Evolutionary conservation across 2,329 filamentous ascomycete genomes (phyloP).

Genomic region (Lecanosticta acicola): DNA sequence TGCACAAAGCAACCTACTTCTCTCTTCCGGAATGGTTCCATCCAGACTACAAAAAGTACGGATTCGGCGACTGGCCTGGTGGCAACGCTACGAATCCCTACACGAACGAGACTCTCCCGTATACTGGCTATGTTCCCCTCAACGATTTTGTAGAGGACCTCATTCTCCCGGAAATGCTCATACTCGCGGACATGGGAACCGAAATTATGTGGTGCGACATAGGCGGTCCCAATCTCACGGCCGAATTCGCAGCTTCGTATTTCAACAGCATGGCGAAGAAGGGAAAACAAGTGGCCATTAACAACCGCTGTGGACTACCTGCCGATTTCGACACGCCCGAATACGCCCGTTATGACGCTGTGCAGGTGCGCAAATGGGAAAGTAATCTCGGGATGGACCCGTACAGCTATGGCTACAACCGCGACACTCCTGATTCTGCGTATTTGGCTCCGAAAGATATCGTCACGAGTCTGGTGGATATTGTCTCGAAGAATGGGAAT

Average conservation of each 20-base stretch:
- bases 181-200: constrained; percentile 38
- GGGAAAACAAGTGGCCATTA: constrained; percentile 49
- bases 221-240: constrained; percentile 41
- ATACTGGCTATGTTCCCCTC: constrained; percentile 42
- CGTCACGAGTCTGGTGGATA: constrained; percentile 26
- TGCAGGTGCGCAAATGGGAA: constrained; percentile 55
- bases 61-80: constrained; percentile 37
- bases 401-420: constrained; percentile 55
- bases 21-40: constrained; percentile 45
- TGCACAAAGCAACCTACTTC: constrained; percentile 43
- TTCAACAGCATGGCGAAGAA: constrained; percentile 38
- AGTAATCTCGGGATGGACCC: constrained; percentile 56
- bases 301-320: constrained; percentile 52
- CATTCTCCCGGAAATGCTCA: constrained; percentile 42
- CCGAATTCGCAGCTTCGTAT: constrained; percentile 39
- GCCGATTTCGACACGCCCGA: constrained; percentile 59
- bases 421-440: constrained; percentile 42
- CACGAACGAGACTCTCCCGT: constrained; percentile 39
- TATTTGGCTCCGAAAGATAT: constrained; percentile 25
- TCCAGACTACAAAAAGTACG: constrained; percentile 39
- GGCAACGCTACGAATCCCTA: constrained; percentile 43
- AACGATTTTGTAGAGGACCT: constrained; percentile 39
- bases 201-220: constrained; percentile 48
- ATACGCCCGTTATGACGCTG: constrained; percentile 47
- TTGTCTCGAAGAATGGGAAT: constrained; percentile 31